Base-by-base conservation (phyloP, 1,139 yeast species). In the Suhomyces taliae region DNA sequence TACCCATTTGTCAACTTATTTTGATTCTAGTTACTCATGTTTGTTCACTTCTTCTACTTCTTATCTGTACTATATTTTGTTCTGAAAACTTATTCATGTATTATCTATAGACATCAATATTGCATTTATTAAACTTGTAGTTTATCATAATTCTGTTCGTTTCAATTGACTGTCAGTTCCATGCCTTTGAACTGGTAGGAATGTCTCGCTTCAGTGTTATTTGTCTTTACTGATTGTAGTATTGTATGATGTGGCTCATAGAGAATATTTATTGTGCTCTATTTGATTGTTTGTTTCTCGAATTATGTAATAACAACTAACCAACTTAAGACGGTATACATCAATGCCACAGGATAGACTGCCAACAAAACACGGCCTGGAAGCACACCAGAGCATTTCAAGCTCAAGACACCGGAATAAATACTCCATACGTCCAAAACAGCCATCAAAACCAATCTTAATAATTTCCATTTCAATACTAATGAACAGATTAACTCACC, bases 311-410 rank as follows among this genome's bases (percentile, higher is more conserved):
- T 83, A 14, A 88, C 86, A 53, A 86, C 85, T 41, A 88, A 70
- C 95, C 95, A 88, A 29, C 90, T 83, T 48, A 88, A 72, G 3
- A 86, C 79, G 2, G 85, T 79, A 62, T 85, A 89, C 62, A 87
- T 83, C 50, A 89, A 72, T 2, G 82, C 85, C n/a, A 89, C 84
- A 0, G 96, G 96, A 59, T 85, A 88, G 10, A 86, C 76, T 12
- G 95, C 95, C 52, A 89, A 70, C 39, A 85, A 73, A 2, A 87
- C 82, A 51, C 95, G 72, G 14, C 87, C 85, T 9, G 83, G 85
- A 33, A 80, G 67, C 2, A 85, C 89, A 1, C 91, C 90, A 19
- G 86, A 81, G 53, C 83, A 81, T 57, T 81, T 80, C 50, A 86
- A 74, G 40, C 87, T 84, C 62, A 82, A 74, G 8, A 82, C 74